Percentiles rank a stretch among this genome's conserved stretches.
These are phyloP conservation scores for Penicillium sumatraense DNA, from an alignment of 2,329 filamentous ascomycete species.

Conservation along the genomic window DNA sequence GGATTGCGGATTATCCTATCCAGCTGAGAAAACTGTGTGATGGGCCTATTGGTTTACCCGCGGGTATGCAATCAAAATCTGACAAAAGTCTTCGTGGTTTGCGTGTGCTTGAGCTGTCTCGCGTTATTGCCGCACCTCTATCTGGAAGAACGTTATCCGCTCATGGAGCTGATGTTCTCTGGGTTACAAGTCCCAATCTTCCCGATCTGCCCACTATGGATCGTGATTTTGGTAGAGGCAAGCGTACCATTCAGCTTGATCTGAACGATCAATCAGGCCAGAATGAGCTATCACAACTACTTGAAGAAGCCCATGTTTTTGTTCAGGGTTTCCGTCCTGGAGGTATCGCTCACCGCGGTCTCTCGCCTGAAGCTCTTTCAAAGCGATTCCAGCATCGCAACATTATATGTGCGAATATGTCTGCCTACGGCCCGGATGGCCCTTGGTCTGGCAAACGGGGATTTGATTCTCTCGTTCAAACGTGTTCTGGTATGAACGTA, in stretches of 20 bases:
- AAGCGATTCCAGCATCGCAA: conserved; percentile 42
- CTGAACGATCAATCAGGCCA: conserved; percentile 31
- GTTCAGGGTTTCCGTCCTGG: background rate
- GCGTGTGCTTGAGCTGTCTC: conserved; percentile 42
- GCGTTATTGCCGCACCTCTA: conserved; percentile 46
- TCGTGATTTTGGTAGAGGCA: conserved; percentile 43
- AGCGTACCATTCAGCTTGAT: conserved; percentile 43
- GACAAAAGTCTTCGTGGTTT: conserved; percentile 47
- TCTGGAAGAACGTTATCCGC: conserved; percentile 43
- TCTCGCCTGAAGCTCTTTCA: conserved; percentile 43
- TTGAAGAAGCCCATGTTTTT: conserved; percentile 11
- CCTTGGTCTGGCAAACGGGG: conserved; percentile 55
- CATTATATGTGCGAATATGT: conserved; percentile 58
- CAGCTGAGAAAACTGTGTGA: background rate
- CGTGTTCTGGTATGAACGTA: conserved; percentile 60
- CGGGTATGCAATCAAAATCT: conserved; percentile 4
- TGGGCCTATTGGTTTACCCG: background rate
- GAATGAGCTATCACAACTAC: conserved; percentile 32
- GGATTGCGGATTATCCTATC: conserved; percentile 50
- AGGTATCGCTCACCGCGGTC: background rate
- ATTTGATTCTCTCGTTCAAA: conserved; percentile 62
- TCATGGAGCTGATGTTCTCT: conserved; percentile 48
- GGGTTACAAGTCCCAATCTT: conserved; percentile 42
- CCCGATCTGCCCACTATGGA: conserved; percentile 42
- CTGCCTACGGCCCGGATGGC: conserved; percentile 56